A percentile compares a stretch with the other conserved stretches of the same genome.
These are phyloP conservation scores for Pyrenophora seminiperda DNA, from an alignment of 2,329 filamentous ascomycete genomes.

Conservation along the genomic window DNA sequence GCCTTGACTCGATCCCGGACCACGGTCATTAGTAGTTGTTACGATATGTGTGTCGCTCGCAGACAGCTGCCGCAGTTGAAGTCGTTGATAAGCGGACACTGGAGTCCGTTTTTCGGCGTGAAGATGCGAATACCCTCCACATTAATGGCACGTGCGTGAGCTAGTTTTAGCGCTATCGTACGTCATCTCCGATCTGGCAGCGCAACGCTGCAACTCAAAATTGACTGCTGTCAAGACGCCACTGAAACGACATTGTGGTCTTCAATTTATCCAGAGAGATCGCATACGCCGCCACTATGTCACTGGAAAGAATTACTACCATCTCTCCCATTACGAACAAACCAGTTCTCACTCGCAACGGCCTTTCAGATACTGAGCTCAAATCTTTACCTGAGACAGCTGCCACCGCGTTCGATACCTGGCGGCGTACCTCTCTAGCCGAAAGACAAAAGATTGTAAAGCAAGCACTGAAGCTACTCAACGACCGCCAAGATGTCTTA, in stretches of 20 bases:
- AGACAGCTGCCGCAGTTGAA: neutral
- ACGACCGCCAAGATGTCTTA: slow-evolving; percentile 75
- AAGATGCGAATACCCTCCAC: slow-evolving; percentile 15
- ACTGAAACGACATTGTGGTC: slow-evolving; percentile 9
- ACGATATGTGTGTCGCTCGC: too few relatives aligned
- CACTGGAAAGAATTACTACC: slow-evolving; percentile 68
- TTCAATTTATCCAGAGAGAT: slow-evolving; percentile 23
- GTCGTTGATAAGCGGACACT: slow-evolving; percentile 3
- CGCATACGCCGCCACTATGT: slow-evolving; percentile 49
- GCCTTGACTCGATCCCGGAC: neutral
- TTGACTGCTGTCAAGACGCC: slow-evolving; percentile 20
- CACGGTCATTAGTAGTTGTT: neutral
- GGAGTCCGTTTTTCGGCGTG: slow-evolving; percentile 16
- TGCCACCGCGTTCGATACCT: slow-evolving; percentile 75
- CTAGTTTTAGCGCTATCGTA: slow-evolving; percentile 13
- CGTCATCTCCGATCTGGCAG: slow-evolving; percentile 22
- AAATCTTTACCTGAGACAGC: slow-evolving; percentile 73
- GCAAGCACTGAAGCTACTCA: slow-evolving; percentile 74
- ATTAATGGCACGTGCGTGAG: slow-evolving; percentile 8
- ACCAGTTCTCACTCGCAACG: slow-evolving; percentile 78
- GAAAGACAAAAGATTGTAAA: slow-evolving; percentile 81
- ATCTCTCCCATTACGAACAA: slow-evolving; percentile 91
- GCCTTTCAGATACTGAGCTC: slow-evolving; percentile 72
- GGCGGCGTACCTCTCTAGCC: slow-evolving; percentile 73
- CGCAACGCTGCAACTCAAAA: slow-evolving; percentile 22